Evolutionary conservation across 805 yeast genomes (phyloP).

Genomic region (Pichia cephalocereana): DNA sequence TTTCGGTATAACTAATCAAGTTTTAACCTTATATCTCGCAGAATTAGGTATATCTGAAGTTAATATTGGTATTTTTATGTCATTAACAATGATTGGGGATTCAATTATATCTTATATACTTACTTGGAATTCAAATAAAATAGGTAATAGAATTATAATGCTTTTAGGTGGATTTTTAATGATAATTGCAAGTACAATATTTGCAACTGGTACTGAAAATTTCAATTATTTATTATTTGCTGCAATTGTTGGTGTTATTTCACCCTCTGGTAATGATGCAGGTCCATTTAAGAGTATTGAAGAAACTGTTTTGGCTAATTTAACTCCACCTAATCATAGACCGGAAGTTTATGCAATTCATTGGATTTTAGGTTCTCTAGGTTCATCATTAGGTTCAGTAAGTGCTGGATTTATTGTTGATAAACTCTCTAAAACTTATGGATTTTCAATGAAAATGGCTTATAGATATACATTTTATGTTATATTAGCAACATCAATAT

Average conservation of each 20-base stretch:
- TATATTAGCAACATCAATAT: conserved; percentile 45
- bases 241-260: conserved; percentile 76
- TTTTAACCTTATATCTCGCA: conserved; percentile 57
- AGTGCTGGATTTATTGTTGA: conserved; percentile 53
- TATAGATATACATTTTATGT: conserved; percentile 50
- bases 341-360: conserved; percentile 72
- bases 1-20: conserved; percentile 74
- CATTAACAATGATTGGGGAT: conserved; percentile 73
- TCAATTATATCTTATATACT: conserved; percentile 58
- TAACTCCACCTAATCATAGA: conserved; percentile 54
- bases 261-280: conserved; percentile 84
- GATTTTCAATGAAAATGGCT: conserved; percentile 31
- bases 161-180: conserved; percentile 56
- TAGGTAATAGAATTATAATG: conserved; percentile 64
- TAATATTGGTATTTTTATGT: conserved; percentile 70
- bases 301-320: conserved; percentile 73
- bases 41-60: conserved; percentile 45
- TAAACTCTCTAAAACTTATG: conserved; percentile 24
- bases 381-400: conserved; percentile 67
- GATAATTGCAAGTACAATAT: conserved; percentile 57
- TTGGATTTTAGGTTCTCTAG: conserved; percentile 57
- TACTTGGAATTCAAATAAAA: conserved; percentile 67
- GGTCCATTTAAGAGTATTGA: conserved; percentile 87
- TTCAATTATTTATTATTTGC: conserved; percentile 52
- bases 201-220: conserved; percentile 42